Evolutionary conservation across 1,139 yeast species (phyloP), one percentile per base, ranked within the genome.

Genomic region (Arxiozyma telluris): DNA sequence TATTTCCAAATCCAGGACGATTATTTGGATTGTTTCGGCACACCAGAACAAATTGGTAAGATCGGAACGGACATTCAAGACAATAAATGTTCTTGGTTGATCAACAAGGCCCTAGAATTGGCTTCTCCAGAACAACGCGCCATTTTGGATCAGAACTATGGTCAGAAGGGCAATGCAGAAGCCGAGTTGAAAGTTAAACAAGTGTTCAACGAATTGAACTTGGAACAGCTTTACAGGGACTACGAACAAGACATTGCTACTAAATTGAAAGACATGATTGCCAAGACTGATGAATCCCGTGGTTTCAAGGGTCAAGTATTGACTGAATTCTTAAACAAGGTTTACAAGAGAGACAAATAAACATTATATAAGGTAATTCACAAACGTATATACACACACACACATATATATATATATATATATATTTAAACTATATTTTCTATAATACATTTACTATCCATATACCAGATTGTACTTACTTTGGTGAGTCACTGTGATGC

Each of bases 1-100:
- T 94, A 94, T 72, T 94, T 94, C 85, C 99, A 94, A 76, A 89
- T 94, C 64, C 98, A 94, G 75, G 99, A 94, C 70, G 99, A 94
- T 72, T 94, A 77, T 75, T 81, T 94, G 64, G 99, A 94, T 73
- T 89, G 97, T 73, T 94, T 88, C 69, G 99, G 98, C 59, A 90
- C 94, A 63, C 97, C 98, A 50, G 95, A 87, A 69, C 91, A 91
- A 66, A 93, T 93, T 68, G 99, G 99, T 59, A 94, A 94, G 78
- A 89, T 94, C 62, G 99, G 99, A 62, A 94, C 98, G 56, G 99
- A 94, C 71, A 94, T 94, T 68, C 88, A 88, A 75, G 99, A 94
- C 73, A 94, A 94, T 80, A 94, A 94, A 75, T 94, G 98, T 73
- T 87, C 97, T 50, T 94, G 99, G 99, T 84, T 94, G 57, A 81